A percentile compares a stretch with the other conserved stretches of the same genome.
These are phyloP conservation scores for Karstenula rhodostoma DNA, from an alignment of 2,329 filamentous ascomycete genomes.

Conservation along the genomic window DNA sequence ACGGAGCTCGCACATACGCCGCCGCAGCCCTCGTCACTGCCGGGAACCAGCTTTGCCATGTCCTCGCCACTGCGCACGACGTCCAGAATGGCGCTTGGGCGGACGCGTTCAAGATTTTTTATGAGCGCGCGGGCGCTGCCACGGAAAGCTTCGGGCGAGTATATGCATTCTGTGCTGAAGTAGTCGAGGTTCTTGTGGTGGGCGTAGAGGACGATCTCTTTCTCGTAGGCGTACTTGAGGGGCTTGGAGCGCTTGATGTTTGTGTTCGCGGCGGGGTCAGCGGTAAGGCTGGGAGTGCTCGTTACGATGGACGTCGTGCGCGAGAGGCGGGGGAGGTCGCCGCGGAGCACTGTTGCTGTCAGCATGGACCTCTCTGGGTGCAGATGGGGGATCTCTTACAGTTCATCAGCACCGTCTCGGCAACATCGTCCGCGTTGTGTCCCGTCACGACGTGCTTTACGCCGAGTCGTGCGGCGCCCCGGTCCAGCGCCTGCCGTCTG, in stretches of 20 bases:
- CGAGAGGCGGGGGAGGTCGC: slow-evolving; percentile 85
- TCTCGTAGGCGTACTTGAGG: slow-evolving; percentile 97
- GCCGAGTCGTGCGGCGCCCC: slow-evolving; percentile 84
- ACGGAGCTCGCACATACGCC: slow-evolving; percentile 40
- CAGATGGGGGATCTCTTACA: slow-evolving; percentile 35
- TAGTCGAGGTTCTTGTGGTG: slow-evolving; percentile 97
- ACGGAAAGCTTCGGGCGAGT: slow-evolving; percentile 95
- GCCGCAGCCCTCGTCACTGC: slow-evolving; percentile 49
- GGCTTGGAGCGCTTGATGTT: slow-evolving; percentile 96
- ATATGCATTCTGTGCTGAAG: slow-evolving; percentile 98
- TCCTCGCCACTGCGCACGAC: slow-evolving; percentile 95
- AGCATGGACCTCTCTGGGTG: slow-evolving; percentile 7
- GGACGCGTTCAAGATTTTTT: slow-evolving; percentile 91
- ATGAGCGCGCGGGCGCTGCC: slow-evolving; percentile 91
- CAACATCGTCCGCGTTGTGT: slow-evolving; percentile 96
- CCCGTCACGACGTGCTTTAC: slow-evolving; percentile 96
- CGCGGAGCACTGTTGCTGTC: slow-evolving; percentile 69
- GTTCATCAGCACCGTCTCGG: slow-evolving; percentile 98
- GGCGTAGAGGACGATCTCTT: slow-evolving; percentile 97
- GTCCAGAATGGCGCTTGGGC: slow-evolving; percentile 93
- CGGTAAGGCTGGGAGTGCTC: slow-evolving; percentile 59
- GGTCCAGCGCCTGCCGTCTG: slow-evolving; percentile 88
- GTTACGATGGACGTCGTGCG: slow-evolving; percentile 90
- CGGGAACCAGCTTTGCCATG: slow-evolving; percentile 86
- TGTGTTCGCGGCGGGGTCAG: slow-evolving; percentile 64